A percentile compares a stretch with the other conserved stretches of the same genome.
These are phyloP conservation scores for Blastobotrys petasosporus DNA, from an alignment of 1,139 yeast species.

Conservation along the genomic window DNA sequence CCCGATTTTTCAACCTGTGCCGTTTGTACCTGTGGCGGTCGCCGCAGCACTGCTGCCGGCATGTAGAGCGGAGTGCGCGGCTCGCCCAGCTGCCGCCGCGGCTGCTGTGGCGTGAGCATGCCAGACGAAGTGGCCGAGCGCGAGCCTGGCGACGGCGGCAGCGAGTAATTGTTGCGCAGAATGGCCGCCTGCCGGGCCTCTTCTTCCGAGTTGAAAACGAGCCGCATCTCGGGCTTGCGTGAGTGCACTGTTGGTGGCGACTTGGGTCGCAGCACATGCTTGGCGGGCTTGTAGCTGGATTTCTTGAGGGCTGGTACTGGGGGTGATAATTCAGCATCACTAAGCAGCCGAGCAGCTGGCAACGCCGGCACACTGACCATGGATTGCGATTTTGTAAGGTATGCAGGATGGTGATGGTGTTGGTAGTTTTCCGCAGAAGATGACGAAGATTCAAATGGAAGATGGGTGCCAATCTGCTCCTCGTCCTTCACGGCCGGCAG, in stretches of 20 bases:
- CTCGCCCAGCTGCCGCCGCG: slow-evolving; percentile 13
- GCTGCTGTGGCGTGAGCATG: background rate
- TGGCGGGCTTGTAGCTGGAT: slow-evolving; percentile 9
- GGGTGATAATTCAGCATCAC: background rate
- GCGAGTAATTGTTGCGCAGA: slow-evolving; percentile 12
- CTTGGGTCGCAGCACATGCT: slow-evolving; percentile 5
- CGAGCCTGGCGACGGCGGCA: slow-evolving; percentile 18
- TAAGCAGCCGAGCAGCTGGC: background rate
- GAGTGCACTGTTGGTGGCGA: slow-evolving; percentile 1
- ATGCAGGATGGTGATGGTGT: slow-evolving; percentile 6
- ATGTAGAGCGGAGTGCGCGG: slow-evolving; percentile 81
- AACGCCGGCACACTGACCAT: slow-evolving; percentile 2
- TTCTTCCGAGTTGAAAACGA: slow-evolving; percentile 9
- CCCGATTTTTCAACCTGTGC: no score
- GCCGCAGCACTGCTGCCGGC: slow-evolving; percentile 75
- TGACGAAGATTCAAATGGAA: slow-evolving; percentile 25
- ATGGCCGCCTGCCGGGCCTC: slow-evolving; percentile 9
- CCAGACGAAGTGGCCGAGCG: slow-evolving; percentile 4
- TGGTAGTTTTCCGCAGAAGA: background rate
- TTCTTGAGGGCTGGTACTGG: background rate
- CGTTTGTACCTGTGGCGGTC: slow-evolving; percentile 19
- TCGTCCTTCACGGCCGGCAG: slow-evolving; percentile 21
- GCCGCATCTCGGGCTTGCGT: background rate
- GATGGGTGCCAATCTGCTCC: slow-evolving; percentile 32
- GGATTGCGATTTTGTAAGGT: slow-evolving; percentile 4